A percentile compares a stretch with the other conserved stretches of the same genome.
Conservation (phyloP, 2,329 filamentous ascomycete species). For the Trichoderma sp. region DNA sequence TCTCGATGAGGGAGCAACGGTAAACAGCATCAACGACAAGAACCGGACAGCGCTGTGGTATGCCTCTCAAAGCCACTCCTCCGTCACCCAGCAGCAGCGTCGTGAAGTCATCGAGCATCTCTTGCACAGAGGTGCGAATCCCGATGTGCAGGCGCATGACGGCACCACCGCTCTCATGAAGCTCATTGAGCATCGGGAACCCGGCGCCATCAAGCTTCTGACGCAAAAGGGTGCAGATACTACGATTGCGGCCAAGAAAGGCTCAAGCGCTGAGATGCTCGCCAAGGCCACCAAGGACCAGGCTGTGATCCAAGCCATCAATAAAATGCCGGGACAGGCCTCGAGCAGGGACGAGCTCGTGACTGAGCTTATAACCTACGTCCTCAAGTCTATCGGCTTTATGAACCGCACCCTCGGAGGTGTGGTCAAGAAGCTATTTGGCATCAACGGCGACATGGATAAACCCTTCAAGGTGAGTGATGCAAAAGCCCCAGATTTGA, state of each 20-base stretch:
- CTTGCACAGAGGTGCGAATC: background rate
- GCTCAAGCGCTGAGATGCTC: background rate
- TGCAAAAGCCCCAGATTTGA: no score
- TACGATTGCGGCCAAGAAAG: background rate
- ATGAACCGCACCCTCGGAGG: background rate
- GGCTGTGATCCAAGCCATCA: background rate
- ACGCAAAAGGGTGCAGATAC: background rate
- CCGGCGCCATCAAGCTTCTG: background rate
- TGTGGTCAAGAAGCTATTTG: background rate
- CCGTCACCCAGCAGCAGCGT: background rate
- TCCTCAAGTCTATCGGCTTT: background rate
- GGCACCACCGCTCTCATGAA: slow-evolving; percentile 3
- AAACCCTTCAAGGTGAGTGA: background rate
- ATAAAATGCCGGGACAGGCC: background rate
- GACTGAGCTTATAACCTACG: background rate
- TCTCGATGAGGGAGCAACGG: background rate
- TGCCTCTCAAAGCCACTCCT: background rate
- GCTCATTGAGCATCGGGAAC: slow-evolving; percentile 6
- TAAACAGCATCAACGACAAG: background rate
- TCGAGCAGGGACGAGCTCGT: background rate
- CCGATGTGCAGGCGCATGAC: background rate
- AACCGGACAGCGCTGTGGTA: slow-evolving; percentile 8
- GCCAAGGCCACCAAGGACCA: background rate
- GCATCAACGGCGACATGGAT: background rate
- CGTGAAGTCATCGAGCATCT: background rate